phyloP scores from a whole-genome alignment of 441 rosid genomes.

The Biscutella laevigata region DNA sequence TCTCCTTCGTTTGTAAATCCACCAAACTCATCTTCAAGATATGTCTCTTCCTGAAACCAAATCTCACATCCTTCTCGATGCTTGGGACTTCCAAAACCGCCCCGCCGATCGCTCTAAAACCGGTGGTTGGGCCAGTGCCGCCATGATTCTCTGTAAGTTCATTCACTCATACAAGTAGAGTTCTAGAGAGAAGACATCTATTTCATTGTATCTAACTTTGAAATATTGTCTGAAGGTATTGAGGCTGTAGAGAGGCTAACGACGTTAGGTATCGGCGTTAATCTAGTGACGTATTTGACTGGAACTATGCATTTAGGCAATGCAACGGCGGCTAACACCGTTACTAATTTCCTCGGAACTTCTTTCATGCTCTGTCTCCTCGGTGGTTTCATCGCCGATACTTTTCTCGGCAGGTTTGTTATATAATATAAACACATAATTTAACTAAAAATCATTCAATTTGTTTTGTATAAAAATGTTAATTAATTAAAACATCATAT shows the following conservation, averaged over 20 bases:
- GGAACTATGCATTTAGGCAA: slow-evolving; percentile 78
- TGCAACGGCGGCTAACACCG: slow-evolving; percentile 73
- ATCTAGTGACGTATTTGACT: slow-evolving; percentile 79
- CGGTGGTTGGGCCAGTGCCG: slow-evolving; percentile 84
- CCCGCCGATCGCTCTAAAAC: slow-evolving; percentile 53
- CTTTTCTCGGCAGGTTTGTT: slow-evolving; percentile 78
- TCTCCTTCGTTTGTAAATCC: background rate
- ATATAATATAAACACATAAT: background rate
- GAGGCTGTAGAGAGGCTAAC: slow-evolving; percentile 82
- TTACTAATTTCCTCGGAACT: slow-evolving; percentile 85
- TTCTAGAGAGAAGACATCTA: background rate
- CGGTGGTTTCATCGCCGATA: slow-evolving; percentile 83
- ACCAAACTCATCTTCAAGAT: slow-evolving; percentile 13
- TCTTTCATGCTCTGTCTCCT: slow-evolving; percentile 87
- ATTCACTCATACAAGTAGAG: background rate
- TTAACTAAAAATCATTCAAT: background rate
- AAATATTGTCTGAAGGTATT: slow-evolving; percentile 36
- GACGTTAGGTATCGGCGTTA: slow-evolving; percentile 83
- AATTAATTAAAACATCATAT: background rate
- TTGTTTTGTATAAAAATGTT: background rate
- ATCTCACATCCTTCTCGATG: slow-evolving; percentile 47
- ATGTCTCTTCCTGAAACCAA: slow-evolving; percentile 49
- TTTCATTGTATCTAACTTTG: background rate
- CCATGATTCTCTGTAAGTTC: slow-evolving; percentile 71
- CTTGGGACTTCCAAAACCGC: slow-evolving; percentile 84